phyloP scores from a whole-genome alignment of 305 asterid genomes.

The Nicotiana rustica region DNA sequence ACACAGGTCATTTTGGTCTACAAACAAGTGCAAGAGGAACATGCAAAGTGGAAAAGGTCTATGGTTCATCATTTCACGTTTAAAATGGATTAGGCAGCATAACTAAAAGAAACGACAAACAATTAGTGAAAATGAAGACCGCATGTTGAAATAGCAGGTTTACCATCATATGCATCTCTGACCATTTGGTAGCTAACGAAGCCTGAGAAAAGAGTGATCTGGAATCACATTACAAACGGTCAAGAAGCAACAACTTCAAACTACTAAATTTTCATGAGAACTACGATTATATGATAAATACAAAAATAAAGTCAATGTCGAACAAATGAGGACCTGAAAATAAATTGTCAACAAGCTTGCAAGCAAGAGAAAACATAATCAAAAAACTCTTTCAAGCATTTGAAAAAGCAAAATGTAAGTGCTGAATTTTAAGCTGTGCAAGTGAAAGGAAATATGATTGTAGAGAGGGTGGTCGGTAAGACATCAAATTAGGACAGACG shows the following conservation, averaged over 20 bases:
- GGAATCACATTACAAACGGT: slow-evolving; percentile 47
- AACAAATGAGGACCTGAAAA: slow-evolving; percentile 19
- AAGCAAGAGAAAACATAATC: slow-evolving; percentile 21
- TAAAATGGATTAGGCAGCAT: slow-evolving; percentile 15
- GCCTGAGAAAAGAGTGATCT: slow-evolving; percentile 91
- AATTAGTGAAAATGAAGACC: slow-evolving; percentile 21
- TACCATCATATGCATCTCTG: slow-evolving; percentile 94
- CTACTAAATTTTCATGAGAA: neutral
- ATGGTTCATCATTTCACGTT: slow-evolving; percentile 13
- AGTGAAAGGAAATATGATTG: neutral
- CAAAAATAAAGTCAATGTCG: slow-evolving; percentile 5
- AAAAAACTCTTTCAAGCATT: neutral
- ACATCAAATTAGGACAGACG: slow-evolving; percentile 7
- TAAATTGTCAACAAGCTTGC: neutral
- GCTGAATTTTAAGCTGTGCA: slow-evolving; percentile 19
- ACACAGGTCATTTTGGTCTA: slow-evolving; percentile 15
- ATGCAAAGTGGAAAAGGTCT: slow-evolving; percentile 26
- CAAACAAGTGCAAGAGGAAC: slow-evolving; percentile 25
- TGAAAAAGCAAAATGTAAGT: slow-evolving; percentile 23
- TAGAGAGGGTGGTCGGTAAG: neutral
- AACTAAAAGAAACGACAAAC: neutral
- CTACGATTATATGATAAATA: neutral
- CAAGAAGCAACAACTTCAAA: slow-evolving; percentile 27
- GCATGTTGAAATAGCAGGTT: slow-evolving; percentile 35
- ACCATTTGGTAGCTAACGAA: slow-evolving; percentile 92